A percentile compares a stretch with the other conserved stretches of the same genome.
phyloP scores from a whole-genome alignment of 768 basidiomycete genomes.

The Basidioascus undulatus region DNA sequence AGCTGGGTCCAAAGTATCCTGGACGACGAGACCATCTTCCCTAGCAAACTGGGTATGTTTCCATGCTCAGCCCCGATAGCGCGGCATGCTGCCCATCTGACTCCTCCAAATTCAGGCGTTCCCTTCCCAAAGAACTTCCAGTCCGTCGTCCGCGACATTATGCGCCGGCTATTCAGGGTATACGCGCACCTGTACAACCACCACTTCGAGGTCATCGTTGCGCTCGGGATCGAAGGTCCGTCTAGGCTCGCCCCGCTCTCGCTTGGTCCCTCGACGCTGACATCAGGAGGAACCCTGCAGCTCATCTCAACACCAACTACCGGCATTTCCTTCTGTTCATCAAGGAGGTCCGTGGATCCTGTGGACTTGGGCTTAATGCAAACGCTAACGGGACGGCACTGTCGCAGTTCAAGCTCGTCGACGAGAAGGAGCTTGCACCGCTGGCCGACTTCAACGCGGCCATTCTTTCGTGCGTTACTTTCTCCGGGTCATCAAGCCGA shows the following conservation, averaged over 20 bases:
- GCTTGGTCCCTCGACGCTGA: not conserved
- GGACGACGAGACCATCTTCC: slow-evolving; percentile 80
- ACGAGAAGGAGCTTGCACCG: slow-evolving; percentile 85
- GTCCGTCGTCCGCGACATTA: slow-evolving; percentile 72
- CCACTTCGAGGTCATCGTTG: slow-evolving; percentile 97
- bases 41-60: slow-evolving; percentile 65
- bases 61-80: not conserved
- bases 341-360: slow-evolving; percentile 44
- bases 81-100: not conserved
- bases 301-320: slow-evolving; percentile 95
- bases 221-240: slow-evolving; percentile 86
- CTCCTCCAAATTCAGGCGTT: slow-evolving; percentile 37
- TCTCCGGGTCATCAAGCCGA: too few species aligned
- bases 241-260: not conserved
- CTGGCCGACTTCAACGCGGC: slow-evolving; percentile 87
- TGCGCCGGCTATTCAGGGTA: slow-evolving; percentile 77
- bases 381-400: too few species aligned
- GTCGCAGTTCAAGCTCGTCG: slow-evolving; percentile 65
- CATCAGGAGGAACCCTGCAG: slow-evolving; percentile 22
- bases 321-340: slow-evolving; percentile 94
- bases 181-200: slow-evolving; percentile 98
- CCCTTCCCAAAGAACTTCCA: slow-evolving; percentile 77
- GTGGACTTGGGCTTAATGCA: too few species aligned
- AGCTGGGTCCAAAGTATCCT: slow-evolving; percentile 86
- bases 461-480: too few species aligned